Evolutionary conservation across 805 yeast genomes (phyloP), one percentile per base, ranked within the genome.

Genomic region (Pichia cabralensis): DNA sequence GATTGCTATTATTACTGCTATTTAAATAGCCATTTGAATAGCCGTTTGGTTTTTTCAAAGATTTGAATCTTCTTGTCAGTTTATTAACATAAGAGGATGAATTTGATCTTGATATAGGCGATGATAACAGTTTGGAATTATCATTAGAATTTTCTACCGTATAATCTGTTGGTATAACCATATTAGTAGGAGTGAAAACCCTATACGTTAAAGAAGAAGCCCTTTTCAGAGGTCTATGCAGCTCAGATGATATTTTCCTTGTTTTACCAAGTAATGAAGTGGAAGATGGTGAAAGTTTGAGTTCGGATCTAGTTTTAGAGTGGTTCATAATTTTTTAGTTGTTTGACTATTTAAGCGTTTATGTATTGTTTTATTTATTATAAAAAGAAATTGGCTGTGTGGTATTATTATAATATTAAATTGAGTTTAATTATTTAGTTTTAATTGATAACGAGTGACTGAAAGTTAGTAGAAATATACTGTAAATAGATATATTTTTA

Each of bases 161-260:
- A 12, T 17, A 12, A 10, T 24, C 24, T 15, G 33, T 13, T 17
- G 40, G 40, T 14, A 28, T 24, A 15, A 21, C 23, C 18, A 28
- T 32, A n/a, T 32, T 33, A 17, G 36, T 35, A 7, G 49, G 53
- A 8, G 53, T 44, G 14, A 36, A 30, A 12, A 49, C 38, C 29
- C 47, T 44, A 24, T 43, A 52, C 4, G 50, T 41, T 14, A 52
- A 34, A 10, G 58, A 53, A 23, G 47, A 43, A 22, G 59, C 48
- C 21, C 59, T 39, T 33, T 54, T 54, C 11, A 53, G 28, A 2
- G 57, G 58, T 33, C 57, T 44, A 5, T 44, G 45, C 5, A 36
- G 20, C 13, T 41, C 45, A 9, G 32, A 19, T 9, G 45, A 41
- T 9, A 38, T 19, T 22, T 41, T 41, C 15, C 45, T 30, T 8